Conservation (phyloP, 2,329 filamentous ascomycete genomes). For the Ophiostoma angusticollis region DNA sequence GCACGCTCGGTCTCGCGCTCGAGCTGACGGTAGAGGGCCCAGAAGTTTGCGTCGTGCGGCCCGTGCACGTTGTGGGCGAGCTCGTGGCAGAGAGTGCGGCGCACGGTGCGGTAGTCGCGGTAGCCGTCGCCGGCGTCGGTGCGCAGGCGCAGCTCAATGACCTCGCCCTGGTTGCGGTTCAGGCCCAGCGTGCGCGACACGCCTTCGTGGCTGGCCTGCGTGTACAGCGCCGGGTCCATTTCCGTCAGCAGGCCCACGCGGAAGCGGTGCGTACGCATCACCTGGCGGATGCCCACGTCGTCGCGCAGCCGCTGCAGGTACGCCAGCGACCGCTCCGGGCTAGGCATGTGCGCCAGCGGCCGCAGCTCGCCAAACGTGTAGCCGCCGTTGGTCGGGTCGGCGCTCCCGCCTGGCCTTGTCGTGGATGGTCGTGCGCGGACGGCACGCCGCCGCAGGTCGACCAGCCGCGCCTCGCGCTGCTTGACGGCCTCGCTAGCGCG, state of each 20-base stretch:
- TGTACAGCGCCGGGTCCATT: slow-evolving; percentile 84
- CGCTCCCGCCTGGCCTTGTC: slow-evolving; percentile 30
- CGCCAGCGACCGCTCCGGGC: slow-evolving; percentile 54
- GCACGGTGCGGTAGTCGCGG: slow-evolving; percentile 79
- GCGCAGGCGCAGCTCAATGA: slow-evolving; percentile 79
- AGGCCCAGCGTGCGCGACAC: slow-evolving; percentile 68
- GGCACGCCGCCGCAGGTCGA: slow-evolving; percentile 5
- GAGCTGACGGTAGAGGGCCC: slow-evolving; percentile 77
- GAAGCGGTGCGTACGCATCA: slow-evolving; percentile 78
- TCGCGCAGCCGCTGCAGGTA: slow-evolving; percentile 66
- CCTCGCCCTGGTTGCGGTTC: slow-evolving; percentile 77
- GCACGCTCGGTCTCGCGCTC: slow-evolving; percentile 71
- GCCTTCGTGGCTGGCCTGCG: slow-evolving; percentile 54
- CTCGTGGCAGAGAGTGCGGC: slow-evolving; percentile 89
- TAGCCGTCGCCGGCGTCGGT: slow-evolving; percentile 94
- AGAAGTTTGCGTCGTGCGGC: slow-evolving; percentile 76
- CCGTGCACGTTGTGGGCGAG: slow-evolving; percentile 82
- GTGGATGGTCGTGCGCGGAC: not conserved
- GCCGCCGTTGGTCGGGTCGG: slow-evolving; percentile 11
- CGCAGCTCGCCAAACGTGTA: slow-evolving; percentile 76
- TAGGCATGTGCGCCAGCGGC: slow-evolving; percentile 65
- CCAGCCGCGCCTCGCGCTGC: slow-evolving; percentile 3
- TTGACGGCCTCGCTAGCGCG: slow-evolving; percentile 12
- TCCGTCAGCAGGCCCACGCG: slow-evolving; percentile 78
- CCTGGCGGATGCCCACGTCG: slow-evolving; percentile 72